These are phyloP conservation scores for Casuarina equisetifolia DNA, from an alignment of 306 rosid species.

Conservation along the genomic window DNA sequence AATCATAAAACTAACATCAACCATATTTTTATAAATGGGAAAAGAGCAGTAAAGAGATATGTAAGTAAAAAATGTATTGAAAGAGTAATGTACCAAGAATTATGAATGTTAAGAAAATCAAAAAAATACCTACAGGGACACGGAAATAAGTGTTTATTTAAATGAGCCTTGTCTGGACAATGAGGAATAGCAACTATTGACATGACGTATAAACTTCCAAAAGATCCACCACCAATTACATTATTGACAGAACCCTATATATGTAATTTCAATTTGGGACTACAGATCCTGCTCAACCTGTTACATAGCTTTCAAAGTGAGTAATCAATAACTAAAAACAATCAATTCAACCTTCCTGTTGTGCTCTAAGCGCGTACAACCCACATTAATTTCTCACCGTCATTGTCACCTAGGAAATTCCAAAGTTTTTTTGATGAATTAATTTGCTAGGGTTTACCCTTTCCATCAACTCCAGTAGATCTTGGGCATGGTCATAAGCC, in stretches of 20 bases:
- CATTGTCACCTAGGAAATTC: neutral
- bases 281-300: slow-evolving; percentile 4
- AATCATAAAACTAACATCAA: neutral
- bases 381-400: neutral
- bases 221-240: neutral
- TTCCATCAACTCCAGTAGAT: neutral
- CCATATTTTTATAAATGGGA: neutral
- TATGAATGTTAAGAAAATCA: neutral
- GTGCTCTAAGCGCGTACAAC: neutral
- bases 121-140: neutral
- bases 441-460: neutral
- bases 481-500: neutral
- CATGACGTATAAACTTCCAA: neutral
- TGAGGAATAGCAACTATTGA: neutral
- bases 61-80: neutral
- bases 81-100: neutral
- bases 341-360: neutral
- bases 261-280: neutral
- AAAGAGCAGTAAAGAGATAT: no score
- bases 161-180: neutral
- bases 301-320: neutral
- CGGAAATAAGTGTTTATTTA: neutral
- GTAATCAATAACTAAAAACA: neutral
- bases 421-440: neutral
- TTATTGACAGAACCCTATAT: neutral